Percentiles rank a stretch among this genome's conserved stretches.
phyloP scores from a whole-genome alignment of 345 rosid species.

The Theobroma cacao region DNA sequence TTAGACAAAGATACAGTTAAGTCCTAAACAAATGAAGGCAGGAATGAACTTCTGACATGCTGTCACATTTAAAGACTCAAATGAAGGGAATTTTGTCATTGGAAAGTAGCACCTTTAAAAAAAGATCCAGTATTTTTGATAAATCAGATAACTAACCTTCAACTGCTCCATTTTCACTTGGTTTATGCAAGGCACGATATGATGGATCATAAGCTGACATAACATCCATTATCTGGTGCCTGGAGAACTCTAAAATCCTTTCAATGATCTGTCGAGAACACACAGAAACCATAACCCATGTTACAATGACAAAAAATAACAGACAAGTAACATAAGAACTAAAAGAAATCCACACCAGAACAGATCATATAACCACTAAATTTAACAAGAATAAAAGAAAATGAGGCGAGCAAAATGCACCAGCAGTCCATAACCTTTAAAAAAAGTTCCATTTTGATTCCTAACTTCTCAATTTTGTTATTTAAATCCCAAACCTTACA shows the following conservation, averaged over 20 bases:
- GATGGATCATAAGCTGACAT: conserved; percentile 95
- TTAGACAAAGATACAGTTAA: background rate
- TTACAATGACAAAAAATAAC: background rate
- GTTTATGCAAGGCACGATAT: conserved; percentile 77
- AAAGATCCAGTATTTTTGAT: conserved; percentile 14
- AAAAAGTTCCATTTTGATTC: background rate
- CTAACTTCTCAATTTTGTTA: background rate
- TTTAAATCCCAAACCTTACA: background rate
- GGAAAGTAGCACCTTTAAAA: background rate
- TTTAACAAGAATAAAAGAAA: background rate
- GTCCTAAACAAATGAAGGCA: background rate
- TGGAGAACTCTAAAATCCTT: conserved; percentile 90
- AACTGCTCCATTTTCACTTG: conserved; percentile 63
- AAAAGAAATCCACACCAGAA: conserved; percentile 3
- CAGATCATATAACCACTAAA: background rate
- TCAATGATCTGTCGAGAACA: conserved; percentile 71
- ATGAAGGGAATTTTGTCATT: background rate
- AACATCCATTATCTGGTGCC: conserved; percentile 80
- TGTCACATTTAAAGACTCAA: background rate
- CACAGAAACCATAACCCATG: conserved; percentile 5
- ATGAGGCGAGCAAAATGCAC: background rate
- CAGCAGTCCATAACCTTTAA: background rate
- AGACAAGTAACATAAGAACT: background rate
- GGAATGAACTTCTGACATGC: background rate
- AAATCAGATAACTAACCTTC: conserved; percentile 58